phyloP scores from a whole-genome alignment of 2,329 filamentous ascomycete species.

The Phaeomoniella chlamydospora region DNA sequence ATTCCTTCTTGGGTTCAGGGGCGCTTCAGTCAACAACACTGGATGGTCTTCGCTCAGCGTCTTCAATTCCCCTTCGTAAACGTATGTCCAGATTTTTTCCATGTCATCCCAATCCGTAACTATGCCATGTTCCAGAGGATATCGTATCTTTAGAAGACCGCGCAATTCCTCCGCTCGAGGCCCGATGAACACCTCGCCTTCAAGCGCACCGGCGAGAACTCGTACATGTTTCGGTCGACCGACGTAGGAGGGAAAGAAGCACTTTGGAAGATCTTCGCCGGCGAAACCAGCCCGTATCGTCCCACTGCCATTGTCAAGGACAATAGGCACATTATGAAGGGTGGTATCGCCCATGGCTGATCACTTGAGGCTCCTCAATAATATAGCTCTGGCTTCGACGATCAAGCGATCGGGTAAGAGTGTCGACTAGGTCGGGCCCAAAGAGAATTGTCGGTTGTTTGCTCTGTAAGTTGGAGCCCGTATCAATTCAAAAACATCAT shows the following conservation, averaged over 20 bases:
- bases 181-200: constrained; percentile 95
- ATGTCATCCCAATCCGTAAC: constrained; percentile 99
- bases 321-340: constrained; percentile 94
- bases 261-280: constrained; percentile 89
- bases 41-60: constrained; percentile 98
- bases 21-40: constrained; percentile 88
- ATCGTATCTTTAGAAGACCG: constrained; percentile 86
- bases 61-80: constrained; percentile 91
- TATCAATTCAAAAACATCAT: too few species aligned
- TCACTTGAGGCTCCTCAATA: too few species aligned
- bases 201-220: constrained; percentile 87
- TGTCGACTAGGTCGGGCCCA: too few species aligned
- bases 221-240: constrained; percentile 89
- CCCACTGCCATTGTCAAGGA: constrained; percentile 96
- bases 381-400: too few species aligned
- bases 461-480: too few species aligned
- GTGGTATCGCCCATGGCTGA: constrained; percentile 16
- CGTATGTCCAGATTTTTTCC: constrained; percentile 98
- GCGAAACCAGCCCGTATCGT: constrained; percentile 96
- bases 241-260: constrained; percentile 94
- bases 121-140: constrained; percentile 92
- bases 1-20: constrained; percentile 87
- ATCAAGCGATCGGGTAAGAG: too few species aligned
- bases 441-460: too few species aligned
- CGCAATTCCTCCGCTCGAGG: constrained; percentile 80